Evolutionary conservation across 139 green algal genomes (phyloP).

Genomic region (Ettlia oleoabundans): DNA sequence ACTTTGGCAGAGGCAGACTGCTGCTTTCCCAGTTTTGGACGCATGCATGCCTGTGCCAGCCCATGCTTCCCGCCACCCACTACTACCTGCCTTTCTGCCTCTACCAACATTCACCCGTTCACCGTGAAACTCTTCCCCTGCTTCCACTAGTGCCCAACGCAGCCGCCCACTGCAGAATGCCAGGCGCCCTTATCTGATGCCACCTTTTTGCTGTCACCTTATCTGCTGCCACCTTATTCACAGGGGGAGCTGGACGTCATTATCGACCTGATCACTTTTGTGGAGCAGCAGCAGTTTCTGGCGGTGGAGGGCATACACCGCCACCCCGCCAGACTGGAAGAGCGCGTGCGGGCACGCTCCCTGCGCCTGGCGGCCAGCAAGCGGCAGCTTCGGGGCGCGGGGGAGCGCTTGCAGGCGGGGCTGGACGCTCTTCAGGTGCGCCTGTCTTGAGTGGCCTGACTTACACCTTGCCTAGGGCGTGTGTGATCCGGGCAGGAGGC

Average conservation of each 20-base stretch:
- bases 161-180: too few relatives aligned
- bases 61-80: too few relatives aligned
- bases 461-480: too few relatives aligned
- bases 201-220: background rate
- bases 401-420: slow-evolving; percentile 6
- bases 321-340: background rate
- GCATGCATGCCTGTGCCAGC: too few relatives aligned
- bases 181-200: background rate
- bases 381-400: background rate
- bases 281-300: slow-evolving; percentile 54
- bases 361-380: slow-evolving; percentile 11
- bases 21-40: background rate
- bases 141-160: too few relatives aligned
- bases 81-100: too few relatives aligned
- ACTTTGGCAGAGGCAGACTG: too few relatives aligned
- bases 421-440: too few relatives aligned
- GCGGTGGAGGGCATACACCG: slow-evolving; percentile 28
- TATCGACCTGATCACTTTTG: slow-evolving; percentile 33
- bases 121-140: too few relatives aligned
- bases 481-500: too few relatives aligned
- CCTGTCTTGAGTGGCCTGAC: too few relatives aligned
- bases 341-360: background rate
- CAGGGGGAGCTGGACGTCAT: slow-evolving; percentile 51
- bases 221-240: background rate
- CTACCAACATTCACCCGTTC: too few relatives aligned